Evolutionary conservation across 1,284 basidiomycete species (phyloP).

Genomic region (Puccinia polysora): DNA sequence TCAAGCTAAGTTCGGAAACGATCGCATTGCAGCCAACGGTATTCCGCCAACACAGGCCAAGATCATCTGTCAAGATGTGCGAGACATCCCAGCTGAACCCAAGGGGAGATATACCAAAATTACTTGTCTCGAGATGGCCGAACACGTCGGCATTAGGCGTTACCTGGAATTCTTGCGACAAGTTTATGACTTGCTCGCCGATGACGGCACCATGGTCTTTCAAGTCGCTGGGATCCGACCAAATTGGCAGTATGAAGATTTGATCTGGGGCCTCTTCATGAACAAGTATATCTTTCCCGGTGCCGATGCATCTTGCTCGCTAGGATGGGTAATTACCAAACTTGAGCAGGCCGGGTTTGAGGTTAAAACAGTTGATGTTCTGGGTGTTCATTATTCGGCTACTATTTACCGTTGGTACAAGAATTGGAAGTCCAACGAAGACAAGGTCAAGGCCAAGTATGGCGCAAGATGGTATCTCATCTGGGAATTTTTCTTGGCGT

Average conservation of each 20-base stretch:
- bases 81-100: slow-evolving; percentile 76
- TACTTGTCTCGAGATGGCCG: slow-evolving; percentile 95
- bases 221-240: slow-evolving; percentile 94
- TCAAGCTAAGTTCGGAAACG: slow-evolving; percentile 86
- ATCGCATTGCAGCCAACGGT: slow-evolving; percentile 77
- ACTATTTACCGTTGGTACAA: slow-evolving; percentile 88
- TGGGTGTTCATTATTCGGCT: slow-evolving; percentile 69
- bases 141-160: slow-evolving; percentile 93
- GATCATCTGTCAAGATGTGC: slow-evolving; percentile 89
- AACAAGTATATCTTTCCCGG: slow-evolving; percentile 74
- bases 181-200: slow-evolving; percentile 87
- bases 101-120: slow-evolving; percentile 84
- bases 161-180: slow-evolving; percentile 84
- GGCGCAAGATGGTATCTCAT: slow-evolving; percentile 64
- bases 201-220: slow-evolving; percentile 89
- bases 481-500: slow-evolving; percentile 50
- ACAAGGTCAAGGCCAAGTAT: slow-evolving; percentile 79
- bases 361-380: slow-evolving; percentile 90
- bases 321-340: slow-evolving; percentile 81
- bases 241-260: slow-evolving; percentile 93
- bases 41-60: slow-evolving; percentile 71
- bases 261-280: slow-evolving; percentile 69
- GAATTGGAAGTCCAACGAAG: slow-evolving; percentile 66
- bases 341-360: slow-evolving; percentile 89
- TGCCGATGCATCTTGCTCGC: slow-evolving; percentile 88